These are phyloP conservation scores for Aspergillus wentii DNA, from an alignment of 495 filamentous ascomycete genomes.

Conservation along the genomic window DNA sequence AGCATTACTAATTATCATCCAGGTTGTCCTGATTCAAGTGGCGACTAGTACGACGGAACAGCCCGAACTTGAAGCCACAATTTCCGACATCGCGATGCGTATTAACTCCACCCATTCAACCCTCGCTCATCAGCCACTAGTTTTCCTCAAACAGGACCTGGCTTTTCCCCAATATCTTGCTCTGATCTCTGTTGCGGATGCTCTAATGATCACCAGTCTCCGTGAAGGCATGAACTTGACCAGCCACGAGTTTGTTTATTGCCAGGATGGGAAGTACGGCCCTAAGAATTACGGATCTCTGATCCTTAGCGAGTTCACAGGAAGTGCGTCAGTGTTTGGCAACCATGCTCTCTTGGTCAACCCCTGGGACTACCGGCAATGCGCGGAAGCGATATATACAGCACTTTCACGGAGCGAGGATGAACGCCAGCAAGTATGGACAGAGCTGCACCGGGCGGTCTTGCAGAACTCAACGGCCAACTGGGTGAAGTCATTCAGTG, in stretches of 20 bases:
- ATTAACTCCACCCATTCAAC: slow-evolving; percentile 87
- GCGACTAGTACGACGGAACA: slow-evolving; percentile 85
- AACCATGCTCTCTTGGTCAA: slow-evolving; percentile 73
- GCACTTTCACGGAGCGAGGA: slow-evolving; percentile 71
- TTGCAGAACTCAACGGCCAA: slow-evolving; percentile 74
- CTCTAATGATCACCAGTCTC: slow-evolving; percentile 85
- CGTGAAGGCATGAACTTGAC: slow-evolving; percentile 96
- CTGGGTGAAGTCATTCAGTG: slow-evolving; percentile 72
- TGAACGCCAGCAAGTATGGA: slow-evolving; percentile 72
- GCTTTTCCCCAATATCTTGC: slow-evolving; percentile 86
- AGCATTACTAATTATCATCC: background rate
- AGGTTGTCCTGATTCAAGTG: slow-evolving; percentile 86
- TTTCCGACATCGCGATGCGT: slow-evolving; percentile 86
- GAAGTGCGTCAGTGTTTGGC: slow-evolving; percentile 78
- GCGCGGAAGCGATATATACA: slow-evolving; percentile 73
- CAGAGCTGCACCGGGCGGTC: slow-evolving; percentile 65
- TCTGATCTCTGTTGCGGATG: slow-evolving; percentile 80
- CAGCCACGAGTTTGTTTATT: slow-evolving; percentile 86
- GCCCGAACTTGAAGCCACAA: slow-evolving; percentile 75
- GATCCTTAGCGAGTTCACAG: slow-evolving; percentile 91
- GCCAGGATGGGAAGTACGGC: slow-evolving; percentile 75
- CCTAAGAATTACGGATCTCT: slow-evolving; percentile 79
- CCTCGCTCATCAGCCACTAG: slow-evolving; percentile 80
- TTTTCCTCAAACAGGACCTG: slow-evolving; percentile 94
- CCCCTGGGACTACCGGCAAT: slow-evolving; percentile 87